Evolutionary conservation across 1,284 basidiomycete genomes (phyloP).

Genomic region (Moesziomyces antarcticus): DNA sequence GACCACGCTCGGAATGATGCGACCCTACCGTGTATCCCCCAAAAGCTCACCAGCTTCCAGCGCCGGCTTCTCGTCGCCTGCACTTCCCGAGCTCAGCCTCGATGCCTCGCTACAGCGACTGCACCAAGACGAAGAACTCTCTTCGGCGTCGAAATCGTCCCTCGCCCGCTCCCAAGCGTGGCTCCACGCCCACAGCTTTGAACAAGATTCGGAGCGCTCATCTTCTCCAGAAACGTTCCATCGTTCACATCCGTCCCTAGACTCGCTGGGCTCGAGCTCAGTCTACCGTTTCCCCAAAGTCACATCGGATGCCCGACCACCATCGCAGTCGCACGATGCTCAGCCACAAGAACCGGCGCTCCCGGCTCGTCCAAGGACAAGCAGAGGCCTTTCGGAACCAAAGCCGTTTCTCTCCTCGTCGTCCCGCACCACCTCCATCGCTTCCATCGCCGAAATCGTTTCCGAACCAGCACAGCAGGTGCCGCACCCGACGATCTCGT

Average conservation of each 20-base stretch:
- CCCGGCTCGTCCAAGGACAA: constrained; percentile 22
- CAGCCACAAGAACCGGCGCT: neutral
- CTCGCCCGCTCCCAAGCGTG: constrained; percentile 6
- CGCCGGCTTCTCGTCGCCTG: constrained; percentile 26
- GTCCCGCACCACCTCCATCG: constrained; percentile 17
- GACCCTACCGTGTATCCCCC: neutral
- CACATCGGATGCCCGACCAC: neutral
- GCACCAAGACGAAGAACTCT: constrained; percentile 21
- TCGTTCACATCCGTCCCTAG: neutral
- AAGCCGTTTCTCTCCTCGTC: constrained; percentile 28
- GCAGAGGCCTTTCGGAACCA: constrained; percentile 14
- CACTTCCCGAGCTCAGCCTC: constrained; percentile 29
- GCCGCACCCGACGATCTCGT: neutral
- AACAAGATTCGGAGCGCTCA: neutral
- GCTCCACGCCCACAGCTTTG: neutral
- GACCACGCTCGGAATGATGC: constrained; percentile 3
- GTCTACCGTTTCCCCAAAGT: constrained; percentile 15
- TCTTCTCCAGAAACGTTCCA: neutral
- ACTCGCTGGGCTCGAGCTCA: neutral
- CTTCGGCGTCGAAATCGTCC: constrained; percentile 13
- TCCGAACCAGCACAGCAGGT: neutral
- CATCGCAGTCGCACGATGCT: neutral
- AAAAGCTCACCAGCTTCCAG: constrained; percentile 6
- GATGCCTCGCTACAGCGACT: constrained; percentile 29
- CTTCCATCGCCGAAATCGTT: constrained; percentile 13